A percentile compares a stretch with the other conserved stretches of the same genome.
These are phyloP conservation scores for Ascochyta rabiei DNA, from an alignment of 2,329 filamentous ascomycete genomes.

Conservation along the genomic window DNA sequence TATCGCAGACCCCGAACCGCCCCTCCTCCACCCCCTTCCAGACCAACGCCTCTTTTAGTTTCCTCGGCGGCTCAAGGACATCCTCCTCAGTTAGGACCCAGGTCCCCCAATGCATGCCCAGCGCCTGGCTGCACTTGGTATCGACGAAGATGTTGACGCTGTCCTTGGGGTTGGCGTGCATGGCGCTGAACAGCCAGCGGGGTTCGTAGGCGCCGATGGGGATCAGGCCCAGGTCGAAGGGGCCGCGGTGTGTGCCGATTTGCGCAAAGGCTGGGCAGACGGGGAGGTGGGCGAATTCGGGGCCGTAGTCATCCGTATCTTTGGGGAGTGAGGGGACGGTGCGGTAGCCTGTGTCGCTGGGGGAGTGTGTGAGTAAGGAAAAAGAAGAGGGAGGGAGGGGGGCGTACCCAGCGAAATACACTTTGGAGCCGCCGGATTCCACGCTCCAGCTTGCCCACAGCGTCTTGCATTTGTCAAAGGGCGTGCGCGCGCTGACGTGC, in stretches of 20 bases:
- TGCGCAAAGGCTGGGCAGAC: conserved; percentile 83
- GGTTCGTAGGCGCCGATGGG: conserved; percentile 90
- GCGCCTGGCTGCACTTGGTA: conserved; percentile 75
- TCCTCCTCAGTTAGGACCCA: conserved; percentile 89
- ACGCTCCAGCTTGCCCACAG: conserved; percentile 91
- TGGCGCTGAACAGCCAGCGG: conserved; percentile 73
- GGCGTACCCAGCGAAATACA: conserved; percentile 76
- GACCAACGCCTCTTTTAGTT: conserved; percentile 74
- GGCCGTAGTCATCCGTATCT: conserved; percentile 72
- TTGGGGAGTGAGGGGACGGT: conserved; percentile 69
- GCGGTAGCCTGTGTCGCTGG: conserved; percentile 88
- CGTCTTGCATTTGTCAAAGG: conserved; percentile 74
- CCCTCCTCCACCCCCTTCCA: conserved; percentile 76
- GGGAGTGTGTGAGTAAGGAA: conserved; percentile 22
- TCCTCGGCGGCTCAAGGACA: conserved; percentile 77
- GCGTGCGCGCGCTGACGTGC: conserved; percentile 73
- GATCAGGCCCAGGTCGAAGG: conserved; percentile 89
- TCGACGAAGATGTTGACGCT: conserved; percentile 88
- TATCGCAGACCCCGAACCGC: conserved; percentile 84
- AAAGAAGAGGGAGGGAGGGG: neutral
- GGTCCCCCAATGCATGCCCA: conserved; percentile 90
- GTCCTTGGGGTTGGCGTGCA: conserved; percentile 88
- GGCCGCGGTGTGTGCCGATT: conserved; percentile 79
- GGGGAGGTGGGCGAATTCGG: conserved; percentile 68
- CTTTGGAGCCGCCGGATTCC: conserved; percentile 72